Evolutionary conservation across 495 filamentous ascomycete species (phyloP).

Genomic region (Podospora pseudopauciseta): DNA sequence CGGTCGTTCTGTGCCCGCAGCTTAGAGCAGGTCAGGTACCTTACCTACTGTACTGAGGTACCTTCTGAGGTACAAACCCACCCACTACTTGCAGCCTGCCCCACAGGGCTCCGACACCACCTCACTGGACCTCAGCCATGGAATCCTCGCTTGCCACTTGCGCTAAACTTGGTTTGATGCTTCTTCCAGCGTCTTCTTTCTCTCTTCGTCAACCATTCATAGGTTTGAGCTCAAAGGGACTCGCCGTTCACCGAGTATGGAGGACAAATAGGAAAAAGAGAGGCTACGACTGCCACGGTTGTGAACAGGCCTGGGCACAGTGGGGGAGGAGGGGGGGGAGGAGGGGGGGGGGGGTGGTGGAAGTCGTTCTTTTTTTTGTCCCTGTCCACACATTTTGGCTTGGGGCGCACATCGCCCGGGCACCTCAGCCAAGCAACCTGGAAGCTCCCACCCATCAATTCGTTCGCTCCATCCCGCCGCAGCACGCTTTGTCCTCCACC

Average conservation of each 20-base stretch:
- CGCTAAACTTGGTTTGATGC: no score
- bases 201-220: background rate
- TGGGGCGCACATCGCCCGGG: background rate
- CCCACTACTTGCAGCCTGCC: background rate
- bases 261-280: no score
- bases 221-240: background rate
- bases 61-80: background rate
- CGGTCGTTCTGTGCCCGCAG: slow-evolving; percentile 10
- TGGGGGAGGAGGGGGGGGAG: no score
- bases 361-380: no score
- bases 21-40: background rate
- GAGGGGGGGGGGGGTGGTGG: no score
- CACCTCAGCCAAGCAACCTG: no score
- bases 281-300: no score
- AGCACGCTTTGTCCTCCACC: slow-evolving; percentile 8
- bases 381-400: background rate
- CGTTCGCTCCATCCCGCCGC: slow-evolving; percentile 1
- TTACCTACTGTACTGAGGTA: slow-evolving; percentile 6
- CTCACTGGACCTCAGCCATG: background rate
- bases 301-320: no score
- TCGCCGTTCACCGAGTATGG: background rate
- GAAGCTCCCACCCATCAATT: background rate
- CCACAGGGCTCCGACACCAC: background rate
- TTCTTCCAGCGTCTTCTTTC: background rate
- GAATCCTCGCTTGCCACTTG: slow-evolving; percentile 12